Evolutionary conservation across 163 green algal species (phyloP), one percentile per base, ranked within the genome.

Genomic region (Chloroidium sp.): DNA sequence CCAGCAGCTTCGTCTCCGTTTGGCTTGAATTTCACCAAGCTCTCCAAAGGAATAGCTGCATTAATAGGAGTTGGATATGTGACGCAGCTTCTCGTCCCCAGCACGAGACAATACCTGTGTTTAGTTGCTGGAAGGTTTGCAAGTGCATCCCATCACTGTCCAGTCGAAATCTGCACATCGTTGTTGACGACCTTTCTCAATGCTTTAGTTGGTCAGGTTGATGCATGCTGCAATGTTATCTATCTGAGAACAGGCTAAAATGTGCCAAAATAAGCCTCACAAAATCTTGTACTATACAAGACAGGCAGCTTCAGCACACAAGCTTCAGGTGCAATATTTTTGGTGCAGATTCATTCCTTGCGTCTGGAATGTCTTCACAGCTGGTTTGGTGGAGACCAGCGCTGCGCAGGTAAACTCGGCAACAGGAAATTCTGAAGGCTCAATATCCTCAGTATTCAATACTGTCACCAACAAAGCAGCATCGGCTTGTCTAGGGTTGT

Each of bases 281-380:
- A 36, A 36, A 36, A 36, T 36, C 36, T 36, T 36, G 36, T 36
- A 36, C 36, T 36, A 36, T 36, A 36, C 36, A 36, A 36, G 36
- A 36, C 36, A 36, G 36, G 36, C 36, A 36, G 36, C 36, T 36
- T 36, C 36, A 36, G 36, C 36, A 36, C 36, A 36, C 36, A 36
- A 36, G 36, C 36, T 36, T 36, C 36, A 36, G 3, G 2, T 80
- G 61, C 59, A 4, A 80, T 72, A 58, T 59, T 69, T 6, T 62
- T 14, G 78, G 14, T 69, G 78, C 87, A 93, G 89, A 36, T 92
- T 89, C 4, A 81, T 95, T 6, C 88, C 90, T 57, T 92, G 84
- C 74, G 84, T 90, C 0, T 96, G 92, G 91, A 94, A 92, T 69
- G 76, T 95, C 0, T 67, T 95, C 0, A 95, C 91, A 3, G 87